phyloP scores from a whole-genome alignment of 2,329 filamentous ascomycete genomes.

The Talaromyces atroroseus region DNA sequence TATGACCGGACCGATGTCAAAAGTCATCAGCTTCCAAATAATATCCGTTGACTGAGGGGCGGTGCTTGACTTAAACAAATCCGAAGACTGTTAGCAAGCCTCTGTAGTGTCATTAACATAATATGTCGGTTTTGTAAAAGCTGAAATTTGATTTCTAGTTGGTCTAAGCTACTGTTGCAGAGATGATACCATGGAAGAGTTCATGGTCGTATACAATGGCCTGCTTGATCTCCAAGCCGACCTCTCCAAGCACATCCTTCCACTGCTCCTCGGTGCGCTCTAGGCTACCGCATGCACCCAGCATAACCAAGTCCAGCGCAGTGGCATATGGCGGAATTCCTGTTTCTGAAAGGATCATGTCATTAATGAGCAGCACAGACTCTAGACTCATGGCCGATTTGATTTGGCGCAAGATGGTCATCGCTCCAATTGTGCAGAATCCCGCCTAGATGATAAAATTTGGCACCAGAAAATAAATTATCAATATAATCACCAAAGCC shows the following conservation, averaged over 20 bases:
- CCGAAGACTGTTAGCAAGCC: no score
- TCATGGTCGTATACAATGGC: neutral
- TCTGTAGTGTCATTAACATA: no score
- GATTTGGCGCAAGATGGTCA: conserved; percentile 22
- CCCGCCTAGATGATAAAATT: conserved; percentile 19
- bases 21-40: no score
- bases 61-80: no score
- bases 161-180: neutral
- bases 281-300: neutral
- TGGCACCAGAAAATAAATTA: neutral
- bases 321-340: conserved; percentile 21
- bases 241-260: conserved; percentile 4
- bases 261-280: neutral
- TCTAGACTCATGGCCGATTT: conserved; percentile 28
- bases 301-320: neutral
- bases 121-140: no score
- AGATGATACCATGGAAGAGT: neutral
- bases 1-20: no score
- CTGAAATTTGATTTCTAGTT: no score
- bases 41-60: no score
- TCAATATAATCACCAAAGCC: no score
- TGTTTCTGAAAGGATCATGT: conserved; percentile 35
- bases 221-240: conserved; percentile 18
- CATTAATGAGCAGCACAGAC: conserved; percentile 40
- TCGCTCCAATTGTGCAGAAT: conserved; percentile 23